Conservation (phyloP, 1,284 basidiomycete species). For the Fomitopsis betulina region DNA sequence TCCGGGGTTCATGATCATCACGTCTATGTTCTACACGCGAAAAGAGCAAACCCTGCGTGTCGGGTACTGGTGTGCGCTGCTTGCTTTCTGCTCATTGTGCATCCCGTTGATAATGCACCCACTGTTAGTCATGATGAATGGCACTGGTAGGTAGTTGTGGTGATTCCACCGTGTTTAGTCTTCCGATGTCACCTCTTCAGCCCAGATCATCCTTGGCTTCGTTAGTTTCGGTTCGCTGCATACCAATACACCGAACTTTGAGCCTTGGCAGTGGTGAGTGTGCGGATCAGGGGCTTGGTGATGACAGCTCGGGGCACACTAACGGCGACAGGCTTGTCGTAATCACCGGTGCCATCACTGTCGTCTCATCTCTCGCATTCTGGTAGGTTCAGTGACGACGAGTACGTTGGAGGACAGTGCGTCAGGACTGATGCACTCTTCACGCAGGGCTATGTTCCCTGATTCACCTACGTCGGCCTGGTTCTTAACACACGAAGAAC, state of each 20-base stretch:
- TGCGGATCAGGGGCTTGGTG: background rate
- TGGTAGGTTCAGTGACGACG: conserved; percentile 34
- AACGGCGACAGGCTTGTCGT: conserved; percentile 52
- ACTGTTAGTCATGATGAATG: conserved; percentile 21
- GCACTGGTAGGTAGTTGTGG: conserved; percentile 12
- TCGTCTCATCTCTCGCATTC: conserved; percentile 48
- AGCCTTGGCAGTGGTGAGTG: conserved; percentile 59
- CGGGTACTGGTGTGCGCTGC: conserved; percentile 72
- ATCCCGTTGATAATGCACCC: background rate
- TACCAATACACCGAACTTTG: conserved; percentile 45
- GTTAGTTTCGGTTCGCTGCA: conserved; percentile 69
- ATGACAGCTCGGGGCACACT: background rate
- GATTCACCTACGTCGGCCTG: conserved; percentile 66
- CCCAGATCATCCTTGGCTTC: conserved; percentile 61
- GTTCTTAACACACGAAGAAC: conserved; percentile 61
- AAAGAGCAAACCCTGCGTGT: conserved; percentile 68
- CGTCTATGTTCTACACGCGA: conserved; percentile 77
- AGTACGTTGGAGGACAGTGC: too few species aligned
- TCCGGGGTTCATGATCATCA: conserved; percentile 72
- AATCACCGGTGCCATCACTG: conserved; percentile 59
- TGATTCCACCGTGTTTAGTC: background rate
- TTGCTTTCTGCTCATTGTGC: conserved; percentile 1
- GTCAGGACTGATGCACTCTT: too few species aligned
- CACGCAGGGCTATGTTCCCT: conserved; percentile 58
- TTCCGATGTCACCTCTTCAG: conserved; percentile 10